phyloP scores from a whole-genome alignment of 768 basidiomycete genomes.

The Crepidotus variabilis region DNA sequence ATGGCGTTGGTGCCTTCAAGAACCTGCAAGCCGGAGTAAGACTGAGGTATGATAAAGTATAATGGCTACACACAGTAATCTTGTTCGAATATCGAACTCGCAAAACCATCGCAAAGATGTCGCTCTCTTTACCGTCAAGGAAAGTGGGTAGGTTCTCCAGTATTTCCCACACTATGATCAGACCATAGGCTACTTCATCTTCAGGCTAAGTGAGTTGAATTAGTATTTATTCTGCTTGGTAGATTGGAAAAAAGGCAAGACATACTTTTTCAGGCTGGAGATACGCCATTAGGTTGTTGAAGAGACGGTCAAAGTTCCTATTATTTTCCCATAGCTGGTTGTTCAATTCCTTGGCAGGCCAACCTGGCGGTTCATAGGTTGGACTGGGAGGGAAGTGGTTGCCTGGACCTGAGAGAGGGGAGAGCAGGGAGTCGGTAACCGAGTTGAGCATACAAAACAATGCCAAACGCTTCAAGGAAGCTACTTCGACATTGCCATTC shows the following conservation, averaged over 20 bases:
- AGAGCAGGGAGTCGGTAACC: constrained; percentile 39
- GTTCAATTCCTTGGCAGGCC: constrained; percentile 39
- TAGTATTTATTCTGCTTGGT: neutral
- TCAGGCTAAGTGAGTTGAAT: constrained; percentile 41
- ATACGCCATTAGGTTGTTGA: constrained; percentile 60
- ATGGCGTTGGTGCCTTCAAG: constrained; percentile 81
- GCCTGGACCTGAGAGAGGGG: constrained; percentile 55
- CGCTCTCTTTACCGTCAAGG: constrained; percentile 77
- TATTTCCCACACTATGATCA: constrained; percentile 83
- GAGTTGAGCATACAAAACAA: constrained; percentile 60
- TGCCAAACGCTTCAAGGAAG: constrained; percentile 62
- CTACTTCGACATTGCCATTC: constrained; percentile 44
- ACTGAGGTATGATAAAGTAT: constrained; percentile 1
- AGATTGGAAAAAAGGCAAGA: constrained; percentile 7
- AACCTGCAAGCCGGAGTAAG: constrained; percentile 43
- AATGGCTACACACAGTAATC: constrained; percentile 49
- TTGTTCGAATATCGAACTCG: constrained; percentile 70
- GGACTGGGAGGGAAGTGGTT: constrained; percentile 49
- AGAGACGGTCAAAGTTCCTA: constrained; percentile 66
- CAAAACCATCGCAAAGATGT: constrained; percentile 69
- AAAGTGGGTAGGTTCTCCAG: constrained; percentile 68
- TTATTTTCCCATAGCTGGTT: constrained; percentile 71
- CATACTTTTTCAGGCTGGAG: constrained; percentile 62
- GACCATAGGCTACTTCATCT: constrained; percentile 69
- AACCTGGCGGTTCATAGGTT: constrained; percentile 47